Evolutionary conservation across 2,329 filamentous ascomycete species (phyloP), one percentile per base, ranked within the genome.

Genomic region (Talaromyces sp.): DNA sequence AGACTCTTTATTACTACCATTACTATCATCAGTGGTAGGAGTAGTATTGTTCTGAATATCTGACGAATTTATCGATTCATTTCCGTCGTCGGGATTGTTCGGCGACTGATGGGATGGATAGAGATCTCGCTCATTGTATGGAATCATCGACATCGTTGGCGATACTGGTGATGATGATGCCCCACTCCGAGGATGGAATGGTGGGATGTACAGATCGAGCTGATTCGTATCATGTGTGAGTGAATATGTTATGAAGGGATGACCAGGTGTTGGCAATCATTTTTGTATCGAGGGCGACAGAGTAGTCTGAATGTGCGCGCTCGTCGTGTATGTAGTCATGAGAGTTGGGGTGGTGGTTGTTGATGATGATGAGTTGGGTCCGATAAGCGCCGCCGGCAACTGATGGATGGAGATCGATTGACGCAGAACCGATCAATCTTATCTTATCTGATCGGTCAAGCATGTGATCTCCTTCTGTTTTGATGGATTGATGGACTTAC

Each of bases 91-190:
- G 13, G 36, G 5, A 22, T n/a, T 43, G 8, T 11, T 15, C 40
- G 54, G 13, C 34, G 19, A 15, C 31, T 13, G 29, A 3, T 10
- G 40, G n/a, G 43, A 29, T 40, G 56, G 22, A 45, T 45, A 29
- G n/a, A 43, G 56, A 45, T 38, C 56, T 40, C 36, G 56, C 22
- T 59, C 56, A 22, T 59, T 59, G 38, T 59, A 59, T 45, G 56
- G 56, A 59, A 25, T 59, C 56, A 59, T 59, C 36, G 56, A 59
- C 56, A 59, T 59, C 15, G 22, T 59, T 45, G 56, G 34, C 13
- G 54, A 25, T 27, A 36, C 19, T 40, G 54, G 29, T n/a, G 53
- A 36, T 8, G 56, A 43, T 58, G 36, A n/a, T 31, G 38, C 36
- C 56, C 53, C 53, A 36, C 53, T 25, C 53, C 31, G n/a, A 38